Evolutionary conservation across 192 early-diverging fungal species (phyloP).

Genomic region (Rhizophagus clarus): DNA sequence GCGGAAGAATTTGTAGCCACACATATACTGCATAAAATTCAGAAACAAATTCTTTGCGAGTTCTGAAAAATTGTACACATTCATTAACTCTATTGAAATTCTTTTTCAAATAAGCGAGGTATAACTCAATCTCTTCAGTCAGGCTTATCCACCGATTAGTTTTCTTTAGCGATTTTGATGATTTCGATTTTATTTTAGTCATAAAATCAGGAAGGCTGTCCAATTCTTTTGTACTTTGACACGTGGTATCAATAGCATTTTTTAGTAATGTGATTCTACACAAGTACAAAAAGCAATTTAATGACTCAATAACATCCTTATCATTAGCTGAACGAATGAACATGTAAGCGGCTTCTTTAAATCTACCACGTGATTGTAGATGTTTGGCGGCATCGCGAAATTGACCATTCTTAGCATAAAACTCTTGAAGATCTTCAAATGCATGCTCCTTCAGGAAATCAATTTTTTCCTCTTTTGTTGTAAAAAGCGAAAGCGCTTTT

Average conservation of each 20-base stretch:
- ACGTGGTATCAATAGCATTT: background rate
- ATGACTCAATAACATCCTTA: background rate
- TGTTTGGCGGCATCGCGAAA: background rate
- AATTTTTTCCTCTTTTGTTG: too few species aligned
- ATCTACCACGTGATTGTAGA: background rate
- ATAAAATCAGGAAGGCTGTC: too few species aligned
- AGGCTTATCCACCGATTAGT: background rate
- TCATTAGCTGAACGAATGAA: background rate
- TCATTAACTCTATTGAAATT: background rate
- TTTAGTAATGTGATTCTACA: constrained; percentile 19
- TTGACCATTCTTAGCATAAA: too few species aligned
- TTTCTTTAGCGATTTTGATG: background rate
- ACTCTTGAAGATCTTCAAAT: background rate
- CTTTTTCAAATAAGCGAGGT: constrained; percentile 12
- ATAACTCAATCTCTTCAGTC: constrained; percentile 1
- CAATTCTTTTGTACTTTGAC: too few species aligned
- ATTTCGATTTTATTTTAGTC: background rate
- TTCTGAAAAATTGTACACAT: background rate
- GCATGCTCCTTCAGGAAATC: too few species aligned
- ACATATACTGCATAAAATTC: constrained; percentile 12
- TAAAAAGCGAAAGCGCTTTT: too few species aligned
- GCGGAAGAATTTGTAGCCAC: background rate
- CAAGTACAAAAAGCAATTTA: background rate
- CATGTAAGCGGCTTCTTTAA: constrained; percentile 1
- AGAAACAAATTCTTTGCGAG: background rate